A percentile compares a stretch with the other conserved stretches of the same genome.
phyloP scores from a whole-genome alignment of 192 early-diverging fungal species.

The Umbelopsis sp. region DNA sequence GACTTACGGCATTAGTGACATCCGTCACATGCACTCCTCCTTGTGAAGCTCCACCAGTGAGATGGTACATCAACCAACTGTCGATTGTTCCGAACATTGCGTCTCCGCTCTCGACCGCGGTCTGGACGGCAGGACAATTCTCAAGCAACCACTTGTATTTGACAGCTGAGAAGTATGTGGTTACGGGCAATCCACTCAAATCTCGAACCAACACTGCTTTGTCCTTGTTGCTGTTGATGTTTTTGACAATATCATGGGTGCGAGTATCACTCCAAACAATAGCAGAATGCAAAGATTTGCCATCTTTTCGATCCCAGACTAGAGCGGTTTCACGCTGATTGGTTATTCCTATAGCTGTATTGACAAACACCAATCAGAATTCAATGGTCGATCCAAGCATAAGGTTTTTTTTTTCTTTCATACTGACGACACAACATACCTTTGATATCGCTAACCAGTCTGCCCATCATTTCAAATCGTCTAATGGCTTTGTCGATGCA shows the following conservation, averaged over 20 bases:
- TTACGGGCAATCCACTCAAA: slow-evolving; percentile 82
- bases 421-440: slow-evolving; percentile 9
- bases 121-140: slow-evolving; percentile 53
- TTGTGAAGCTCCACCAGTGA: slow-evolving; percentile 71
- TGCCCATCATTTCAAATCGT: slow-evolving; percentile 65
- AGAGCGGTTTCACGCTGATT: slow-evolving; percentile 94
- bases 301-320: slow-evolving; percentile 82
- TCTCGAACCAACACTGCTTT: slow-evolving; percentile 30
- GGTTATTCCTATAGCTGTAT: slow-evolving; percentile 79
- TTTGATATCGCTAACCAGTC: slow-evolving; percentile 50
- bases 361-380: background rate
- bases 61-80: slow-evolving; percentile 92
- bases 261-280: slow-evolving; percentile 93
- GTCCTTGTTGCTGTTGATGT: slow-evolving; percentile 51
- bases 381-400: background rate
- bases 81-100: slow-evolving; percentile 78
- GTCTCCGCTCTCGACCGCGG: slow-evolving; percentile 22
- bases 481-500: slow-evolving; percentile 70
- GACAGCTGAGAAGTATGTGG: slow-evolving; percentile 92
- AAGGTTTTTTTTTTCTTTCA: background rate
- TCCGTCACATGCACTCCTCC: slow-evolving; percentile 83
- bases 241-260: slow-evolving; percentile 76
- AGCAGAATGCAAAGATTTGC: slow-evolving; percentile 80
- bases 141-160: slow-evolving; percentile 93
- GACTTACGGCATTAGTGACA: slow-evolving; percentile 81